These are phyloP conservation scores for Candida silvicultrix DNA, from an alignment of 805 yeast genomes.

Conservation along the genomic window DNA sequence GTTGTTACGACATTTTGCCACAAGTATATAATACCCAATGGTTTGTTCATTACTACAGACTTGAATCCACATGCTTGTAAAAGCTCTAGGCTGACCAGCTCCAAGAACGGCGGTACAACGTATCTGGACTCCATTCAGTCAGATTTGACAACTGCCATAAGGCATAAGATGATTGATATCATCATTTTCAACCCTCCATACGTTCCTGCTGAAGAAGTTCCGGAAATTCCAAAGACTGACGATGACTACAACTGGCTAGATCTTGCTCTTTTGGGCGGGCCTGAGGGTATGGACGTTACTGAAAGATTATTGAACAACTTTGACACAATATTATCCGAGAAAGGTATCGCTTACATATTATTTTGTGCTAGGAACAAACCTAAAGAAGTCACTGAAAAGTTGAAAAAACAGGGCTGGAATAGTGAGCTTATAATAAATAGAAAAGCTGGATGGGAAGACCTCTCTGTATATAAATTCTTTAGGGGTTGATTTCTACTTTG, in stretches of 20 bases:
- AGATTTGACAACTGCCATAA: constrained; percentile 47
- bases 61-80: constrained; percentile 72
- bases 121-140: constrained; percentile 48
- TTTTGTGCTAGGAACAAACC: constrained; percentile 93
- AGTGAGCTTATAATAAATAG: constrained; percentile 51
- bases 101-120: constrained; percentile 23
- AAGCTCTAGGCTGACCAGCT: constrained; percentile 40
- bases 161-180: constrained; percentile 49
- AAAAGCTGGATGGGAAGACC: constrained; percentile 94
- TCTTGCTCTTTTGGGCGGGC: constrained; percentile 85
- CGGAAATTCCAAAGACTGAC: constrained; percentile 43
- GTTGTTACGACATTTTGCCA: constrained; percentile 75
- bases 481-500: background rate
- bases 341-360: constrained; percentile 80
- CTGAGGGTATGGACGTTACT: constrained; percentile 86
- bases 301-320: constrained; percentile 50
- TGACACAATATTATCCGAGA: constrained; percentile 39
- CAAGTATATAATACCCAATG: constrained; percentile 44
- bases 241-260: constrained; percentile 73
- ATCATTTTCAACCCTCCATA: constrained; percentile 93
- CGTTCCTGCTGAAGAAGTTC: constrained; percentile 82
- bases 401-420: constrained; percentile 48
- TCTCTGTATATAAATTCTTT: constrained; percentile 64
- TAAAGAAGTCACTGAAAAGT: constrained; percentile 40
- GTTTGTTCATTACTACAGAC: constrained; percentile 65